Evolutionary conservation across 83 land plant species (phyloP).

Genomic region (Picea engelmannii): DNA sequence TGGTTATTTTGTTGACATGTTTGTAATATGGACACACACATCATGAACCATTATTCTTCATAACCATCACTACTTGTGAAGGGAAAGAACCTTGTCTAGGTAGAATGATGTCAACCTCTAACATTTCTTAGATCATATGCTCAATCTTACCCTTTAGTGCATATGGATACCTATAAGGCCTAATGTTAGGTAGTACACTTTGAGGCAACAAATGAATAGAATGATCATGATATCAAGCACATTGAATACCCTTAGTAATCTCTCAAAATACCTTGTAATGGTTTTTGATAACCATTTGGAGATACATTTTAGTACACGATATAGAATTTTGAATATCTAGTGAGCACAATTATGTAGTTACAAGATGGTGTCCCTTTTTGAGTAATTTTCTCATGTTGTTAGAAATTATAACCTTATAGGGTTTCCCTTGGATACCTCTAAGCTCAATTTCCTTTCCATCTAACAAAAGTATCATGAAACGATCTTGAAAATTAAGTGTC

Average conservation of each 20-base stretch:
- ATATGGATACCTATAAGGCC: slow-evolving; percentile 16
- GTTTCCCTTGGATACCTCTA: not conserved
- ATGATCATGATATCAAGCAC: not conserved
- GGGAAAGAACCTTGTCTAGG: not conserved
- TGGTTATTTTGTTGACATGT: slow-evolving; percentile 6
- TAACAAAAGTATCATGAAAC: not conserved
- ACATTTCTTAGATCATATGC: not conserved
- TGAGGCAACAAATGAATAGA: not conserved
- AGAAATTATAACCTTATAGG: not conserved
- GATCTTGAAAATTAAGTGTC: not conserved
- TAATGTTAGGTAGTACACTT: not conserved
- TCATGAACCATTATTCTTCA: slow-evolving; percentile 8
- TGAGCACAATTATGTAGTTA: not conserved
- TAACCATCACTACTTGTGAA: slow-evolving; percentile 12
- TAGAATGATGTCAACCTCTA: not conserved
- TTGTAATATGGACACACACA: slow-evolving; percentile 16
- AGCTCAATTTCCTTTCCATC: not conserved
- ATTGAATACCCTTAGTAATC: too few species aligned
- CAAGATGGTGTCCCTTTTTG: not conserved
- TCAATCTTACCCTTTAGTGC: not conserved
- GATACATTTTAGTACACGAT: not conserved
- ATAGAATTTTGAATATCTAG: not conserved
- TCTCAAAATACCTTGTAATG: too few species aligned
- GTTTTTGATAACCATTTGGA: not conserved
- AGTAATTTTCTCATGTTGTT: not conserved